Evolutionary conservation across 352 stramenopile genomes (phyloP), one percentile per base, ranked within the genome.

Genomic region (Poterioochromonas sp.): DNA sequence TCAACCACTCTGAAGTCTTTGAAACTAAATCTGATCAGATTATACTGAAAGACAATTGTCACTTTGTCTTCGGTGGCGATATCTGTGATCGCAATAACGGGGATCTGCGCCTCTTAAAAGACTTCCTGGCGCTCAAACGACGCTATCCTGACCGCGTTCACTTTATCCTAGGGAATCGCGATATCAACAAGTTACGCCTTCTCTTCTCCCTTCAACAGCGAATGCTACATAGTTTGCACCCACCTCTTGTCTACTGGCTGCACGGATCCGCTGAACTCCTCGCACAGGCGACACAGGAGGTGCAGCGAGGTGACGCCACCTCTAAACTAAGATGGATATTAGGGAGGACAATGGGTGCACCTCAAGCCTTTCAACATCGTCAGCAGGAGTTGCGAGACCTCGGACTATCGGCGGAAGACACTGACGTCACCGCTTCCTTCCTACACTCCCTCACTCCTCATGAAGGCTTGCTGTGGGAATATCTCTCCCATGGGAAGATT

Each of bases 121-220:
- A 80, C 35, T 44, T 80, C 1, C 1, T 80, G 11, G 5, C 79
- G 22, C 34, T 80, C 3, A 80, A 80, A 43, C 5, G 32, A 43
- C 8, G 5, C 3, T 80, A 80, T 40, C 35, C 73, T 26, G 26
- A 80, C 12, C 8, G 73, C 22, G 73, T 80, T 43, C 35, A 47
- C 34, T 80, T 80, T 32, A 71, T 80, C 29, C 35, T 80, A 1
- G 77, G 77, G 1, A 80, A 80, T 78, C 54, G 77, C 26, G 77
- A 80, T 78, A 74, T 80, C n/a, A 80, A 80, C 32, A 80, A 80
- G 47, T 51, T 80, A 34, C 39, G 77, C 29, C 29, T 80, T 26
- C 29, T 37, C 5, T 34, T 37, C 15, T 5, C 70, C 1, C 69
- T 80, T 22, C 54, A 60, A 5, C 5, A 32, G 12, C 15, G 5